These are phyloP conservation scores for Psilocybe mexicana DNA, from an alignment of 1,284 basidiomycete genomes.

Conservation along the genomic window DNA sequence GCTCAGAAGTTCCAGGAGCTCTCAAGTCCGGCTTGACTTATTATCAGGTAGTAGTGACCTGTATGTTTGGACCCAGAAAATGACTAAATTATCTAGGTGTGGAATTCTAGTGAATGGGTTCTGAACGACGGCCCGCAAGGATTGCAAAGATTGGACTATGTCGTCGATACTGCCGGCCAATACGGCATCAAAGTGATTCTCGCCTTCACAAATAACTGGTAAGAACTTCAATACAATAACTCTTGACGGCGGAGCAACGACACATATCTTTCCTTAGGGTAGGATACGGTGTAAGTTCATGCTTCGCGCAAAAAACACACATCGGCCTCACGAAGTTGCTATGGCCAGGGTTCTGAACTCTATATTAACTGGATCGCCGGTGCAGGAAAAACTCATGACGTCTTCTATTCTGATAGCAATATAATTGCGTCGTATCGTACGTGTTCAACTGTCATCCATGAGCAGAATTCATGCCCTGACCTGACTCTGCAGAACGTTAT, in stretches of 20 bases:
- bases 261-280: constrained; percentile 28
- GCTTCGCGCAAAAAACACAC: not conserved
- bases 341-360: constrained; percentile 42
- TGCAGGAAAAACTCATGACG: constrained; percentile 43
- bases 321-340: not conserved
- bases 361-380: constrained; percentile 56
- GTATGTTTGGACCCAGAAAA: too few species aligned
- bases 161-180: constrained; percentile 48
- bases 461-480: too few species aligned
- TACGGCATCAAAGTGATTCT: constrained; percentile 53
- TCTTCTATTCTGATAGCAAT: constrained; percentile 50
- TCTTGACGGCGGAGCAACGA: too few species aligned
- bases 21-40: constrained; percentile 47
- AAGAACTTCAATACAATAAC: not conserved
- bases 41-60: constrained; percentile 41
- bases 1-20: constrained; percentile 22
- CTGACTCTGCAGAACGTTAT: constrained; percentile 43
- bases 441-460: constrained; percentile 14
- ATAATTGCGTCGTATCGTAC: constrained; percentile 53
- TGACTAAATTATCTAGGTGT: constrained; percentile 32
- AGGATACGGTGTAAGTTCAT: constrained; percentile 38
- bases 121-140: constrained; percentile 55
- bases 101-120: constrained; percentile 50
- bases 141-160: constrained; percentile 52
- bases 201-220: constrained; percentile 60